Evolutionary conservation across 139 green algal species (phyloP).

Genomic region (Chlorella vulgaris): DNA sequence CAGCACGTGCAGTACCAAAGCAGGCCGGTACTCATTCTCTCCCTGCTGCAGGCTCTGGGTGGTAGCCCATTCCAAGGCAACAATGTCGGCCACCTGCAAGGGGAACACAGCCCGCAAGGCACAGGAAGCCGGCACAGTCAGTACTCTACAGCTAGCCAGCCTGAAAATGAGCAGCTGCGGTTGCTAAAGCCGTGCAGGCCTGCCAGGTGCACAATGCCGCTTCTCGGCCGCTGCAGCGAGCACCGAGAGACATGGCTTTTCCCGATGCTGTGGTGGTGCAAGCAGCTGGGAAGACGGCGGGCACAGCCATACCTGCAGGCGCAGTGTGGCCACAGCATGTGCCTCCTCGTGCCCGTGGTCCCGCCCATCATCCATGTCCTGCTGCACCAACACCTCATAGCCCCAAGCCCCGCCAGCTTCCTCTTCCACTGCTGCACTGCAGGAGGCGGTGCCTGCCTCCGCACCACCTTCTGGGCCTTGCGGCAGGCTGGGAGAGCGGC

Average conservation of each 20-base stretch:
- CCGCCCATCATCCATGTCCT: conserved; percentile 6
- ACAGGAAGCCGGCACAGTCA: background rate
- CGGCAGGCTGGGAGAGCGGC: background rate
- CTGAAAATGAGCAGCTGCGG: background rate
- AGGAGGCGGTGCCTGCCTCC: background rate
- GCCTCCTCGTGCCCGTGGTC: conserved; percentile 7
- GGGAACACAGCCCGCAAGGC: background rate
- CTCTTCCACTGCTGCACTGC: background rate
- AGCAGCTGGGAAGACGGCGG: background rate
- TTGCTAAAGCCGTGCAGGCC: no score
- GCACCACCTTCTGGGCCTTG: background rate
- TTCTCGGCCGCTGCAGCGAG: background rate
- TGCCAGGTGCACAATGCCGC: no score
- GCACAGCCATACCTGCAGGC: background rate
- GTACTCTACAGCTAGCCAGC: background rate
- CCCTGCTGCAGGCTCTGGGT: conserved; percentile 13
- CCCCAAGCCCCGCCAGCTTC: background rate
- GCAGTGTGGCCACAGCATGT: background rate
- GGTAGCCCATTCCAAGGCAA: conserved; percentile 17
- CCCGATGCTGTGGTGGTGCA: background rate
- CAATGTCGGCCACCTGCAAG: conserved; percentile 19
- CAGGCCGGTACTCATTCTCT: conserved; percentile 22
- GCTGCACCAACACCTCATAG: conserved; percentile 18
- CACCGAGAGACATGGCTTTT: background rate
- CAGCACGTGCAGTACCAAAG: conserved; percentile 19